Base-by-base conservation (phyloP, 2,329 filamentous ascomycete species). In the Cladorrhinum sp. region DNA sequence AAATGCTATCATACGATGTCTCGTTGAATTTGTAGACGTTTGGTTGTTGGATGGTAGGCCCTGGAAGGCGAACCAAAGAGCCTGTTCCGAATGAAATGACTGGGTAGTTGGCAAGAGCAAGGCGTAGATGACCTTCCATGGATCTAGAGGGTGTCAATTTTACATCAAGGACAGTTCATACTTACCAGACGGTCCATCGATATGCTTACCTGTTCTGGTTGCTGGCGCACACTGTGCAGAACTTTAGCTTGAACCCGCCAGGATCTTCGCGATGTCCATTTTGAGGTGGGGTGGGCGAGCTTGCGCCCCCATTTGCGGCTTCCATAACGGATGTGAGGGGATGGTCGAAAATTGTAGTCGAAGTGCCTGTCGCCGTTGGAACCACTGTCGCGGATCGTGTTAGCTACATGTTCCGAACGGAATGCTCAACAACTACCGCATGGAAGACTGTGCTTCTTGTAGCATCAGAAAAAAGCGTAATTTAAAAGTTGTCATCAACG, bases 11-110 rank as follows among this genome's bases (percentile, higher is more conserved):
- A 77, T 99, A 99, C 14, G 93, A 96, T 1, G 93, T 96, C 73
- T 89, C 91, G 79, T 99, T 98, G 86, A 99, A 99, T 69, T 91
- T 87, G 80, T 98, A 99, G 69, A 98, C 93, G 73, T 99, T 99
- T 55, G 95, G 95, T 73, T 97, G 91, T 6, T 87, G 89, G 65
- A 97, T 95, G 33, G 88, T 90, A 1, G 95, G 94, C 0, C 95
- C 95, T 0, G 95, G 95, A 0, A 99, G 82, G 24, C 95, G 91
- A 68, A 99, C 95, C 18, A 96, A 86, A 18, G 92, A 96, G 59
- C 95, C 95, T 0, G 95, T 99, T 64, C 95, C 95, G 74, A 98
- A 99, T 18, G 94, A 98, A 69, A 98, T 96, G 68, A 96, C 94
- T n/a, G 95, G 95, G 71, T 95, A 98, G 54, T 88, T 79, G 53